Percentiles rank a stretch among this genome's conserved stretches.
These are phyloP conservation scores for Auriscalpium vulgare DNA, from an alignment of 768 basidiomycete genomes.

Conservation along the genomic window DNA sequence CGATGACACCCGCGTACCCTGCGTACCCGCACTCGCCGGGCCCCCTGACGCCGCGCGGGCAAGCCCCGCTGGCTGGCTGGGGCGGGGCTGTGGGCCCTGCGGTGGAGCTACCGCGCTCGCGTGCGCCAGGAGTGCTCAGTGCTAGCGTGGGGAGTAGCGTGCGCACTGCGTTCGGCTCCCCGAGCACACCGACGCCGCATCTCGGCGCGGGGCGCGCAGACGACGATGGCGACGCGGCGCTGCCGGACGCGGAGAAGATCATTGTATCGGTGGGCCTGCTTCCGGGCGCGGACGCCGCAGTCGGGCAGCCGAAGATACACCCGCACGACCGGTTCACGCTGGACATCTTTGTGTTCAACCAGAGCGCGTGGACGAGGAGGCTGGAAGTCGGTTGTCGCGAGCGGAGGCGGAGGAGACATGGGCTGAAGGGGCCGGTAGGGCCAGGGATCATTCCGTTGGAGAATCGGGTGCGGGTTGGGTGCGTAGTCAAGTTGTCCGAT, in stretches of 20 bases:
- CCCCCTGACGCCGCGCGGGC: conserved; percentile 43
- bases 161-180: conserved; percentile 29
- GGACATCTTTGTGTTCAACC: conserved; percentile 86
- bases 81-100: conserved; percentile 43
- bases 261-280: conserved; percentile 61
- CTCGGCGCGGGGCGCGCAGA: conserved; percentile 35
- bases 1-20: conserved; percentile 68
- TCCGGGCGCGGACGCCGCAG: conserved; percentile 3
- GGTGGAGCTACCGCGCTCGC: conserved; percentile 61
- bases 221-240: conserved; percentile 25
- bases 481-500: conserved; percentile 22
- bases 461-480: conserved; percentile 76
- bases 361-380: conserved; percentile 63
- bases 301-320: conserved; percentile 43
- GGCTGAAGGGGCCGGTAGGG: conserved; percentile 26
- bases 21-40: conserved; percentile 45
- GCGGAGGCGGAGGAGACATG: conserved; percentile 34
- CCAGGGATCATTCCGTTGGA: conserved; percentile 72
- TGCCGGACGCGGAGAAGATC: conserved; percentile 44
- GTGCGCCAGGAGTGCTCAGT: conserved; percentile 32
- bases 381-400: conserved; percentile 72
- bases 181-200: conserved; percentile 52
- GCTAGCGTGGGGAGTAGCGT: conserved; percentile 27
- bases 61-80: conserved; percentile 46
- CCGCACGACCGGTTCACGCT: conserved; percentile 71